Evolutionary conservation across 2,329 filamentous ascomycete species (phyloP), one percentile per base, ranked within the genome.

Genomic region (Fusarium sp.): DNA sequence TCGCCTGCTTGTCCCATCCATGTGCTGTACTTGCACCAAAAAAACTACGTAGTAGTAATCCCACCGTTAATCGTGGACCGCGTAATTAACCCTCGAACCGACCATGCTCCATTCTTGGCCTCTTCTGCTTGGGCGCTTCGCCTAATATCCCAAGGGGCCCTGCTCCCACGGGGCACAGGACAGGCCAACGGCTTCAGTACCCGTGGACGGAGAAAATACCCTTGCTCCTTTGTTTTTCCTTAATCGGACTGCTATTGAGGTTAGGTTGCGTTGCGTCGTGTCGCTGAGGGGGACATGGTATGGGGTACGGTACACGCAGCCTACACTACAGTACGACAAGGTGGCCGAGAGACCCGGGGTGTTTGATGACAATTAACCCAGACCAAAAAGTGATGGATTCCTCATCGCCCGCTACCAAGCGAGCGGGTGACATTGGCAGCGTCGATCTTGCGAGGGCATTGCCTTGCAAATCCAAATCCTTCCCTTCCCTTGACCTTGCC

Each of bases 131-230:
- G 57, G 35, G 30, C 33, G 70, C 70, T 73, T 73, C 73, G 63
- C 71, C 70, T 59, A 58, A 63, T 30, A 63, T 37, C 54, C 38
- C 43, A 27, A 47, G 11, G 40, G 57, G 56, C 58, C 69, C 35
- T 61, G 56, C 52, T 40, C 47, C 52, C 70, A 45, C 35, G 27
- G 43, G 66, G 65, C 54, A 63, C 61, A 38, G 54, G 40, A 15
- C 57, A 73, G 67, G 71, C 45, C 47, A 47, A 61, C 70, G 71
- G 71, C 27, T 58, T 64, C 40, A 33, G 71, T 73, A 73, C 70
- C 71, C 71, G 70, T 30, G 32, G 25, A 56, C 45, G 63, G 70
- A 68, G 59, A 73, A 73, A 73, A 73, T 73, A 73, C 43, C 71
- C 66, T 71, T 63, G 59, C 40, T 45, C 40, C 56, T 56, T 62